Evolutionary conservation across 495 filamentous ascomycete genomes (phyloP).

Genomic region (Penicillium psychrofluorescens): DNA sequence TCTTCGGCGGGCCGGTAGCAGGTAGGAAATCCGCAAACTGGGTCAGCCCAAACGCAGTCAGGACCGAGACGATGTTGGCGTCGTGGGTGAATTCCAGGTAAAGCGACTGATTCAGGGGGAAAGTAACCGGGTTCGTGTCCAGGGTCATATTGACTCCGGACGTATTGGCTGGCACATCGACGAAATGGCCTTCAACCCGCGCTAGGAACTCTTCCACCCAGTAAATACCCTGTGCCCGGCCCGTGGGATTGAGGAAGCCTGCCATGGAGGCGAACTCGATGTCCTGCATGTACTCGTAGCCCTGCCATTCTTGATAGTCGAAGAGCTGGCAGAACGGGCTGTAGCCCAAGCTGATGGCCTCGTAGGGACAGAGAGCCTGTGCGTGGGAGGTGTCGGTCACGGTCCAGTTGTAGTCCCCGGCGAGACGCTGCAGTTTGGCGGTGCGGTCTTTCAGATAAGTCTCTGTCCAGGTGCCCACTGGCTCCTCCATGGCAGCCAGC

Average conservation of each 20-base stretch:
- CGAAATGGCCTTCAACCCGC: constrained; percentile 45
- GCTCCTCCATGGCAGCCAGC: neutral
- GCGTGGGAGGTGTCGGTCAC: constrained; percentile 44
- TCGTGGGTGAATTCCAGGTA: constrained; percentile 34
- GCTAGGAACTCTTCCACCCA: constrained; percentile 57
- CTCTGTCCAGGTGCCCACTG: constrained; percentile 24
- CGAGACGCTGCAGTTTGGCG: constrained; percentile 33
- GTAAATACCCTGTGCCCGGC: constrained; percentile 50
- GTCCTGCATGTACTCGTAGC: constrained; percentile 45
- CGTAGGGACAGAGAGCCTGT: constrained; percentile 50
- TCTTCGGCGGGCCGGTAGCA: constrained; percentile 28
- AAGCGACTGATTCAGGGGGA: constrained; percentile 41
- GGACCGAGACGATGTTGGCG: constrained; percentile 22
- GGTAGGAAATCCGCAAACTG: constrained; percentile 43
- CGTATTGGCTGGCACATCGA: constrained; percentile 29
- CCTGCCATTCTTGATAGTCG: constrained; percentile 43
- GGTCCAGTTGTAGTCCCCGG: constrained; percentile 42
- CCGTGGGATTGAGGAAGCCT: constrained; percentile 46
- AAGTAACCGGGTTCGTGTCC: constrained; percentile 35
- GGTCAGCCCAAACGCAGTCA: constrained; percentile 45
- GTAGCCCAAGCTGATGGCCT: constrained; percentile 54
- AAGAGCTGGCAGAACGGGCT: constrained; percentile 45
- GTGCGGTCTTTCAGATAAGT: constrained; percentile 44
- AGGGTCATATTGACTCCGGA: constrained; percentile 48
- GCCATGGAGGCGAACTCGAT: constrained; percentile 48